Evolutionary conservation across 495 filamentous ascomycete species (phyloP).

Genomic region (Bacidia gigantensis): DNA sequence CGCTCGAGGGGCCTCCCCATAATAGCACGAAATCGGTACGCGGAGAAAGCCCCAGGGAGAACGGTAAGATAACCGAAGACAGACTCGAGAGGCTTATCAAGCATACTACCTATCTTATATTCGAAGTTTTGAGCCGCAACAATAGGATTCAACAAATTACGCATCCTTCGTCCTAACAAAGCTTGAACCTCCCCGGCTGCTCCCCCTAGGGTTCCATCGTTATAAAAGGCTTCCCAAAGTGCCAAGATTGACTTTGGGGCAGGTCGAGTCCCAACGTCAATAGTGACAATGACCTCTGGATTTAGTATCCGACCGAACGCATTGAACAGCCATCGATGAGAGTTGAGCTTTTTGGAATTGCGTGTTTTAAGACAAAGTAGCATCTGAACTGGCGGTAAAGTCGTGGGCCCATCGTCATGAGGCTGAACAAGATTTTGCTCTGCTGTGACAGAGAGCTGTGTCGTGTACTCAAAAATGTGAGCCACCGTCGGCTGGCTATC

Average conservation of each 20-base stretch:
- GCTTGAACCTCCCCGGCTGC: constrained; percentile 98
- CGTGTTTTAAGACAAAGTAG: constrained; percentile 97
- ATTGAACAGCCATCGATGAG: constrained; percentile 93
- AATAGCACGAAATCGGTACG: constrained; percentile 91
- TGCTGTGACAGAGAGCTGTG: constrained; percentile 85
- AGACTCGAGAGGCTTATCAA: constrained; percentile 91
- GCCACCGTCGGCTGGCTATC: constrained; percentile 90
- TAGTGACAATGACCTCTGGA: constrained; percentile 84
- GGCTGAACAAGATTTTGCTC: constrained; percentile 90
- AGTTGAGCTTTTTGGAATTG: constrained; percentile 99
- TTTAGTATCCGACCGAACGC: constrained; percentile 91
- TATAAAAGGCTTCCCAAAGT: constrained; percentile 95
- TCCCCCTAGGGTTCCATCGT: constrained; percentile 92
- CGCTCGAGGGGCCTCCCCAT: constrained; percentile 93
- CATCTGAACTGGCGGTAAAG: constrained; percentile 92
- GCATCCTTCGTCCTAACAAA: constrained; percentile 83
- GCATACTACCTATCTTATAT: constrained; percentile 97
- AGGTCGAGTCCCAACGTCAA: constrained; percentile 94
- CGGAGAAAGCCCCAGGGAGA: constrained; percentile 93
- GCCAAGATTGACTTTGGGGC: constrained; percentile 74
- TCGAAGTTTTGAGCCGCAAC: constrained; percentile 96
- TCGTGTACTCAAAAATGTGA: constrained; percentile 97
- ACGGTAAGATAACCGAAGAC: constrained; percentile 95
- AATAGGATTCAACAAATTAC: constrained; percentile 80
- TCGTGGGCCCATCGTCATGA: constrained; percentile 63